Percentiles rank a stretch among this genome's conserved stretches.
These are phyloP conservation scores for Gossypium gossypioides DNA, from an alignment of 441 rosid genomes.

Conservation along the genomic window DNA sequence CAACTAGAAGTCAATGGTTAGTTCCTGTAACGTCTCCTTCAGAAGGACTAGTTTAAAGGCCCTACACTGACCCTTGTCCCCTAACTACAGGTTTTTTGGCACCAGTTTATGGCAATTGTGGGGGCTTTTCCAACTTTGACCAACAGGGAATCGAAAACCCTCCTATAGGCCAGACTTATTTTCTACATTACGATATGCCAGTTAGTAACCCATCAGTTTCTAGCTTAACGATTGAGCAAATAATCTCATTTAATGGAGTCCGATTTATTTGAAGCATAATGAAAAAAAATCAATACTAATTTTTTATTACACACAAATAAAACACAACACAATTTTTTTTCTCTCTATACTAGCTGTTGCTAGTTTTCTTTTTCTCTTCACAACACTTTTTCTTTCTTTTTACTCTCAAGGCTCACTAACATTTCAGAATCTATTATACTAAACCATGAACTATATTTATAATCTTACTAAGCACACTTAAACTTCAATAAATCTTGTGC, in stretches of 20 bases:
- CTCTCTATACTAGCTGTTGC: too few species aligned
- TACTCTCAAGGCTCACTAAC: too few species aligned
- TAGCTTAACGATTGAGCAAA: constrained; percentile 31
- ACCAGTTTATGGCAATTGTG: constrained; percentile 28
- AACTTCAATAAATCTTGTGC: too few species aligned
- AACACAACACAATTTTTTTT: too few species aligned
- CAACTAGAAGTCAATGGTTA: constrained; percentile 29
- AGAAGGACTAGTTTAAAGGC: constrained; percentile 55
- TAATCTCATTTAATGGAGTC: constrained; percentile 22
- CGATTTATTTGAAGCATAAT: background rate
- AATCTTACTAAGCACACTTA: too few species aligned
- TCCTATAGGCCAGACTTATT: constrained; percentile 21
- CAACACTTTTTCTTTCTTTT: too few species aligned
- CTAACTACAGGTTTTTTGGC: constrained; percentile 43
- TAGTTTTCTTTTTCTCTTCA: too few species aligned
- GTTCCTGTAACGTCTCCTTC: constrained; percentile 52
- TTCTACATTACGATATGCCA: constrained; percentile 37
- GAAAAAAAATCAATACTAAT: too few species aligned
- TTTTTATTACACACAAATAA: too few species aligned
- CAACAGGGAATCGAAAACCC: constrained; percentile 29
- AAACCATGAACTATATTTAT: too few species aligned
- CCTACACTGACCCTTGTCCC: constrained; percentile 43
- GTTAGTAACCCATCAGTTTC: constrained; percentile 22
- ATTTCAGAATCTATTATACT: too few species aligned
- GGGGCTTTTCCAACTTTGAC: constrained; percentile 27